Evolutionary conservation across 2,329 filamentous ascomycete genomes (phyloP).

Genomic region (Pyricularia sp.): DNA sequence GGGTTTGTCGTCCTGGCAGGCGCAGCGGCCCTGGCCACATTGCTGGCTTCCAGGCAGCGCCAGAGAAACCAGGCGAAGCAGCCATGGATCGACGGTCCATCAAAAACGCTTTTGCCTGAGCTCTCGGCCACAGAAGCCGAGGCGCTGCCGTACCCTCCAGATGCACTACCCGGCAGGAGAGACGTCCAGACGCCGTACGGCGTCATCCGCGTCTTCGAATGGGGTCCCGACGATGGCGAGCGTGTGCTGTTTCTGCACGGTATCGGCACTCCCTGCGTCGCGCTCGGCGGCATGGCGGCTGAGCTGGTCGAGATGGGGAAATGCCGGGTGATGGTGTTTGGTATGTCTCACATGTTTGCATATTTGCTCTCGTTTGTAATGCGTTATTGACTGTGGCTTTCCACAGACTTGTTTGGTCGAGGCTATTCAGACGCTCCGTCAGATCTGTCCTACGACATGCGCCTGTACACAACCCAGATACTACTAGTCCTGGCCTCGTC

Average conservation of each 20-base stretch:
- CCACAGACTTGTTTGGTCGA: constrained; percentile 60
- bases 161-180: constrained; percentile 59
- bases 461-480: constrained; percentile 58
- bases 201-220: constrained; percentile 67
- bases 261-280: constrained; percentile 68
- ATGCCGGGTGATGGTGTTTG: constrained; percentile 72
- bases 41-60: neutral
- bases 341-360: constrained; percentile 28
- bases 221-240: constrained; percentile 61
- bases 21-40: neutral
- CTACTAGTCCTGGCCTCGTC: constrained; percentile 58
- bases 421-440: constrained; percentile 66
- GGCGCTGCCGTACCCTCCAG: constrained; percentile 54
- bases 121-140: constrained; percentile 26
- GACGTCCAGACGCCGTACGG: constrained; percentile 65
- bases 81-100: constrained; percentile 23
- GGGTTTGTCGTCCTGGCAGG: neutral
- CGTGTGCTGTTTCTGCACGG: constrained; percentile 73
- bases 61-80: neutral
- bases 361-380: neutral
- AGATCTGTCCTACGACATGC: constrained; percentile 49
- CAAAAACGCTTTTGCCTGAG: constrained; percentile 27
- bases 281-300: constrained; percentile 57
- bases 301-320: constrained; percentile 51
- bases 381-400: neutral